Evolutionary conservation across 768 basidiomycete genomes (phyloP).

Genomic region (Tylopilus plumbeoviolaceoides): DNA sequence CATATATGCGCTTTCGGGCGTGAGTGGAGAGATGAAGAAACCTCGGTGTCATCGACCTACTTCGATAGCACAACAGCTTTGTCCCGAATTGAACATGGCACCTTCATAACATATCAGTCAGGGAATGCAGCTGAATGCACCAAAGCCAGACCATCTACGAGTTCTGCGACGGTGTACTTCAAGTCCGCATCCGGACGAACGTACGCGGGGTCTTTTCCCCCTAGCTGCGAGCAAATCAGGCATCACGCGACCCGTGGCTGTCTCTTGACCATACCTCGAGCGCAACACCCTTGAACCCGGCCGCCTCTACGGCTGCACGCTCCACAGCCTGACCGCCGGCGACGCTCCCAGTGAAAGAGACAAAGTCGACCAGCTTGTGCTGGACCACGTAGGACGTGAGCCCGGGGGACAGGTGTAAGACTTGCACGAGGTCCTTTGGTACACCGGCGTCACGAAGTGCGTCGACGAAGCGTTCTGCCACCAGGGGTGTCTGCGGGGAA

Average conservation of each 20-base stretch:
- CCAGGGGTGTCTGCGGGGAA: slow-evolving; percentile 91
- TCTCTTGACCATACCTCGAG: slow-evolving; percentile 57
- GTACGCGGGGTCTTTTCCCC: slow-evolving; percentile 98
- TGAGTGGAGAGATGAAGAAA: background rate
- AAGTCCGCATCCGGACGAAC: slow-evolving; percentile 85
- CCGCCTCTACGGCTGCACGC: slow-evolving; percentile 57
- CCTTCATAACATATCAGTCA: slow-evolving; percentile 39
- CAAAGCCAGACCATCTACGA: slow-evolving; percentile 73
- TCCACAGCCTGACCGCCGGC: slow-evolving; percentile 71
- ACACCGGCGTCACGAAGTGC: slow-evolving; percentile 76
- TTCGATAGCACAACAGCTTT: slow-evolving; percentile 94
- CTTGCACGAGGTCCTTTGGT: slow-evolving; percentile 68
- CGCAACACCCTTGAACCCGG: slow-evolving; percentile 81
- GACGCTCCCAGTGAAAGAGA: slow-evolving; percentile 91
- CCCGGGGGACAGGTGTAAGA: slow-evolving; percentile 66
- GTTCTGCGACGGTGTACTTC: slow-evolving; percentile 74
- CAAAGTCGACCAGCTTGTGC: slow-evolving; percentile 69
- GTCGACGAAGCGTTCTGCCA: slow-evolving; percentile 72
- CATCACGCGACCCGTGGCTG: background rate
- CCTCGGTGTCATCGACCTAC: slow-evolving; percentile 34
- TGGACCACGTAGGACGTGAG: slow-evolving; percentile 58
- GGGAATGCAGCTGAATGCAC: background rate
- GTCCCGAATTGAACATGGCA: slow-evolving; percentile 95
- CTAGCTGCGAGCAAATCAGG: slow-evolving; percentile 54
- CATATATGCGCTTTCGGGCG: slow-evolving; percentile 75